Base-by-base conservation (phyloP, 495 filamentous ascomycete genomes). In the Hypoxylon subgilvum region DNA sequence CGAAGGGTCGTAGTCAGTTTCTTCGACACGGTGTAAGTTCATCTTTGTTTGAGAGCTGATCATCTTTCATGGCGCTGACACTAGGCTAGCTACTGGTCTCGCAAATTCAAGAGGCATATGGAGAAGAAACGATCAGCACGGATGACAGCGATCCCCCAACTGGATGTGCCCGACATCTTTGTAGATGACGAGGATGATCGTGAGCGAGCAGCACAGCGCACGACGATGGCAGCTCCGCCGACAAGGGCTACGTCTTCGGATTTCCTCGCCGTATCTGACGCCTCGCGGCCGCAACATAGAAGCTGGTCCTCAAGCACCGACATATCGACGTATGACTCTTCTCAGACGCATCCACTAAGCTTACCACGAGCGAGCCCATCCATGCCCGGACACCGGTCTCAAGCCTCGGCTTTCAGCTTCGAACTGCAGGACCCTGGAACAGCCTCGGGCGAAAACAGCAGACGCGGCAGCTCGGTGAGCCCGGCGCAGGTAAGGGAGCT, bases 1-100 rank as follows among this genome's bases (percentile, higher is more conserved):
- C 84, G 94, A 34, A 89, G 91, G 47, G 84, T 90, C 22, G 94
- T 99, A 4, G 82, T 89, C 12, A 91, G 92, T 22, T 99, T 99
- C 79, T 97, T 99, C 75, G 88, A 97, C 67, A 97, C 92, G 17
- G 77, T 97, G 71, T 93, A 76, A 55, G 74, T 66, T n/a, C 9
- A 17, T 36, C 3, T 46, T 21, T n/a, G n/a, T n/a, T n/a, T n/a
- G n/a, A n/a, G n/a, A n/a, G n/a, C n/a, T n/a, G n/a, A n/a, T n/a
- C n/a, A 13, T 30, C 34, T 52, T 28, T 50, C 21, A 5, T 18
- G 8, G 7, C 10, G 22, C 56, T 71, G 14, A 70, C 28, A 0
- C 19, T 39, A 6, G 3, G 10, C 31, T 52, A 83, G 80, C 44
- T 86, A 91, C 76, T 96, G 90, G 85, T 82, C 84, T 44, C 89